phyloP scores from a whole-genome alignment of 2,329 filamentous ascomycete species.

The Ambrosiella cleistominuta region DNA sequence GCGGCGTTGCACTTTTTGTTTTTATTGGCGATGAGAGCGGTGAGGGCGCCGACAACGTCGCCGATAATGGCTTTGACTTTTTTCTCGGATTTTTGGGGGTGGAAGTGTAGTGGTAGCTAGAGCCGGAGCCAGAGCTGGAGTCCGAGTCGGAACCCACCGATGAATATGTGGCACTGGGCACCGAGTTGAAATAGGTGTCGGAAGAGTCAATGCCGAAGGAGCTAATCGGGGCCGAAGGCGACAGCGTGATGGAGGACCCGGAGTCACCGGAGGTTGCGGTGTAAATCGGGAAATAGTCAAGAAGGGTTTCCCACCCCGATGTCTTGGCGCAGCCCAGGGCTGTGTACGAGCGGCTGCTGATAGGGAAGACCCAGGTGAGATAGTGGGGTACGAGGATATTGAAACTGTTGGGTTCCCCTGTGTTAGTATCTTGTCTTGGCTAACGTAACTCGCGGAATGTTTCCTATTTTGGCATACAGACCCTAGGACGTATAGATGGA shows the following conservation, averaged over 20 bases:
- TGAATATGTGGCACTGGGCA: no score
- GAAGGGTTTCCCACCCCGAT: slow-evolving; percentile 16
- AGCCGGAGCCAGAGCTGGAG: neutral
- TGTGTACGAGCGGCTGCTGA: slow-evolving; percentile 13
- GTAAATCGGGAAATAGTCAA: slow-evolving; percentile 18
- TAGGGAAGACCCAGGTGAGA: slow-evolving; percentile 19
- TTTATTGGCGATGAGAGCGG: slow-evolving; percentile 25
- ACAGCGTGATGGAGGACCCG: slow-evolving; percentile 5
- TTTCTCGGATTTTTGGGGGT: slow-evolving; percentile 13
- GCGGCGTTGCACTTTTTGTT: slow-evolving; percentile 9
- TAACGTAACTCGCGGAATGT: no score
- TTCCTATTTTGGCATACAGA: no score
- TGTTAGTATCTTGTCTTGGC: slow-evolving; percentile 7
- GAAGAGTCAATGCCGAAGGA: no score
- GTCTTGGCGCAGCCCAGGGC: slow-evolving; percentile 17
- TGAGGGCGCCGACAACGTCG: slow-evolving; percentile 21
- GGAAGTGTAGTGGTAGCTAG: slow-evolving; percentile 3
- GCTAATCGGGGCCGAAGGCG: slow-evolving; percentile 2
- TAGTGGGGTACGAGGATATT: slow-evolving; percentile 14
- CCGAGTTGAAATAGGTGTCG: no score
- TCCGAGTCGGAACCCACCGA: no score
- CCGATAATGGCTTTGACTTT: slow-evolving; percentile 21
- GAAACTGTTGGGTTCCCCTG: slow-evolving; percentile 12
- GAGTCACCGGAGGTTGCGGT: slow-evolving; percentile 14
- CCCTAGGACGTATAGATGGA: no score